phyloP scores from a whole-genome alignment of 176 grass and related monocot genomes.

The Puya raimondii region DNA sequence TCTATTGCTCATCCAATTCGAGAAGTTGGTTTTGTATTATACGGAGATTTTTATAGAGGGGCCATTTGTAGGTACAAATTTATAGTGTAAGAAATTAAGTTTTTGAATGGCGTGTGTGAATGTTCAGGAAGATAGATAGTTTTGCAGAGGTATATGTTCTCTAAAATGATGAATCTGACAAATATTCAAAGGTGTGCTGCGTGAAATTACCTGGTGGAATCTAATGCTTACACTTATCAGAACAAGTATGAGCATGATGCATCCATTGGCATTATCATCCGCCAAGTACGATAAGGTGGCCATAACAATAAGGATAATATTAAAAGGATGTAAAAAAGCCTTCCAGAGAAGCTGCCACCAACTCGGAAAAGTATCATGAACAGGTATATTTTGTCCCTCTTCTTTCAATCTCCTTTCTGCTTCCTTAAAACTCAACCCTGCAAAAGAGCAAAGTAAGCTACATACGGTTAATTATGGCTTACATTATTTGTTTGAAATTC shows the following conservation, averaged over 20 bases:
- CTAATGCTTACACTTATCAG: constrained; percentile 25
- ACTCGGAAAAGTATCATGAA: constrained; percentile 7
- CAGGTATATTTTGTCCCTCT: constrained; percentile 22
- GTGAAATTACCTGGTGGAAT: constrained; percentile 27
- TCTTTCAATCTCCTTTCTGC: constrained; percentile 30
- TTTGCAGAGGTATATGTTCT: too few relatives aligned
- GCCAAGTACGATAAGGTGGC: constrained; percentile 27
- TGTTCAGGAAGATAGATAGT: too few relatives aligned
- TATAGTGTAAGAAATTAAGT: background rate
- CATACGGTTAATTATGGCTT: background rate
- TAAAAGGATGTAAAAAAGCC: constrained; percentile 35
- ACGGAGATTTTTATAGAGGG: too few relatives aligned
- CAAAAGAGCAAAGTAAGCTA: background rate
- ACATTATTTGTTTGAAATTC: background rate
- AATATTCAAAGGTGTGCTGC: too few relatives aligned
- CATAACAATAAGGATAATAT: constrained; percentile 41
- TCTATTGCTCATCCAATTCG: too few relatives aligned
- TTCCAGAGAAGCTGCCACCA: constrained; percentile 31
- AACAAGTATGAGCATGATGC: constrained; percentile 38
- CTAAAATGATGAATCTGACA: too few relatives aligned
- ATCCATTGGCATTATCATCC: constrained; percentile 28
- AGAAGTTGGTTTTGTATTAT: too few relatives aligned
- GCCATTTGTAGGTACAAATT: too few relatives aligned
- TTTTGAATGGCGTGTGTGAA: background rate
- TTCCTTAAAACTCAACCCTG: constrained; percentile 43